A percentile compares a stretch with the other conserved stretches of the same genome.
Evolutionary conservation across 2,329 filamentous ascomycete genomes (phyloP).

Genomic region (Sphaerulina vaccinii): DNA sequence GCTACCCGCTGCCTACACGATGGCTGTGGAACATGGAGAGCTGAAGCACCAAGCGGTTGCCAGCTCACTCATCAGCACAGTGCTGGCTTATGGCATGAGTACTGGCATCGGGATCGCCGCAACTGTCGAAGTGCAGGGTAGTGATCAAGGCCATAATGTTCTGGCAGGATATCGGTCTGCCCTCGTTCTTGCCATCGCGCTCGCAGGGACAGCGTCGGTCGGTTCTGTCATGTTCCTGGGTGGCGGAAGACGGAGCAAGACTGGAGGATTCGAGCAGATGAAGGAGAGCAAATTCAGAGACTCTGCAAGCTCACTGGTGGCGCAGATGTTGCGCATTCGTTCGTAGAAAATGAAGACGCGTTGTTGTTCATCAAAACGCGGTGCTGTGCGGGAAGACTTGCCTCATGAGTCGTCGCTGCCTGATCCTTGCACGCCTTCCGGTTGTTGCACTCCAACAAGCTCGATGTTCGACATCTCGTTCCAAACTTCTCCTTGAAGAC

Average conservation of each 20-base stretch:
- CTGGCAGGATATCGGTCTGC: conserved; percentile 7
- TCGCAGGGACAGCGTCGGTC: conserved; percentile 7
- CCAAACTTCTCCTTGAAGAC: too few relatives aligned
- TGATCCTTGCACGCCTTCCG: too few relatives aligned
- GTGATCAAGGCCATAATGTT: neutral
- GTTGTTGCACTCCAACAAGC: too few relatives aligned
- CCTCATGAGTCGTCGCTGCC: too few relatives aligned
- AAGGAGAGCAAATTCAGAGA: neutral
- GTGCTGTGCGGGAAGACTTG: too few relatives aligned
- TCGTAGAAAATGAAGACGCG: too few relatives aligned
- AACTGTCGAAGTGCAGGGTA: conserved; percentile 5
- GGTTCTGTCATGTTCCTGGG: conserved; percentile 8
- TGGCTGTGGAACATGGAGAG: neutral
- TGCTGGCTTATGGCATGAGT: conserved; percentile 10
- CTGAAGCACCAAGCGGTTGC: conserved; percentile 7
- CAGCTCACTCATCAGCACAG: neutral
- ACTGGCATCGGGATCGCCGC: conserved; percentile 7
- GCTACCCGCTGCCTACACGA: neutral
- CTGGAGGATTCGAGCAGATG: conserved; percentile 4
- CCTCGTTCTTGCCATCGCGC: conserved; percentile 4
- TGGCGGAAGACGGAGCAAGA: neutral
- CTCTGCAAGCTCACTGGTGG: too few relatives aligned
- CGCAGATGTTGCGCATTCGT: too few relatives aligned
- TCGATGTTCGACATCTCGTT: too few relatives aligned
- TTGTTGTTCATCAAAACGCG: too few relatives aligned